A percentile compares a stretch with the other conserved stretches of the same genome.
phyloP scores from a whole-genome alignment of 2,329 filamentous ascomycete species.

The Microsporum audouinii region DNA sequence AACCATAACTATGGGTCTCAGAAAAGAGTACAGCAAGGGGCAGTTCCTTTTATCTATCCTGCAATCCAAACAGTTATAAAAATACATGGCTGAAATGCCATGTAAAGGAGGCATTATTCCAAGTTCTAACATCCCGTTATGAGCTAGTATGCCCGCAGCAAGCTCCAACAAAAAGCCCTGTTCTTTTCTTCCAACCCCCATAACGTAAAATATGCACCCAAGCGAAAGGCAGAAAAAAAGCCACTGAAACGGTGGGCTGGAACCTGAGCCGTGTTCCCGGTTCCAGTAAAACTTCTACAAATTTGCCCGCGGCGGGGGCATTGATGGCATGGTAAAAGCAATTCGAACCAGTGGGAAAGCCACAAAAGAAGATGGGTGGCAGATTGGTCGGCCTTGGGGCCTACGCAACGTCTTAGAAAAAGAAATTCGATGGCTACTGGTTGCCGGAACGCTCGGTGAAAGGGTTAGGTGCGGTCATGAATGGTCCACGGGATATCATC shows the following conservation, averaged over 20 bases:
- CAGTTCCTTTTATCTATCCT: neutral
- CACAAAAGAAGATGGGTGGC: neutral
- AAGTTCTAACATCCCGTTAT: neutral
- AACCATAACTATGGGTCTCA: neutral
- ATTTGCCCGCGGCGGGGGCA: neutral
- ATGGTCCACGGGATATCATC: neutral
- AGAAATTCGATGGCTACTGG: neutral
- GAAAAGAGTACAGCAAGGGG: neutral
- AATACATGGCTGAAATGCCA: neutral
- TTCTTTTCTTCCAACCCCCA: neutral
- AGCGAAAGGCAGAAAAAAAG: neutral
- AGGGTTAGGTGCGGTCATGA: neutral
- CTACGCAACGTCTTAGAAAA: neutral
- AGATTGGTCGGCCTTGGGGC: neutral
- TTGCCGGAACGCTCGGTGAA: neutral
- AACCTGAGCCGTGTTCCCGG: constrained; percentile 1
- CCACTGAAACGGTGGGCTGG: neutral
- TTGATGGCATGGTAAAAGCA: neutral
- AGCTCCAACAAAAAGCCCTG: neutral
- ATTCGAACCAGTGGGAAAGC: neutral
- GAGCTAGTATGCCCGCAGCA: neutral
- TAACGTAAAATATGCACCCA: neutral
- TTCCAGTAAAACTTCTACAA: neutral
- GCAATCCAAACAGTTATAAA: neutral
- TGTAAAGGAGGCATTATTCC: neutral